A percentile compares a stretch with the other conserved stretches of the same genome.
Conservation (phyloP, 169 alveolate species). For the Pseudocohnilembus persalinus region DNA sequence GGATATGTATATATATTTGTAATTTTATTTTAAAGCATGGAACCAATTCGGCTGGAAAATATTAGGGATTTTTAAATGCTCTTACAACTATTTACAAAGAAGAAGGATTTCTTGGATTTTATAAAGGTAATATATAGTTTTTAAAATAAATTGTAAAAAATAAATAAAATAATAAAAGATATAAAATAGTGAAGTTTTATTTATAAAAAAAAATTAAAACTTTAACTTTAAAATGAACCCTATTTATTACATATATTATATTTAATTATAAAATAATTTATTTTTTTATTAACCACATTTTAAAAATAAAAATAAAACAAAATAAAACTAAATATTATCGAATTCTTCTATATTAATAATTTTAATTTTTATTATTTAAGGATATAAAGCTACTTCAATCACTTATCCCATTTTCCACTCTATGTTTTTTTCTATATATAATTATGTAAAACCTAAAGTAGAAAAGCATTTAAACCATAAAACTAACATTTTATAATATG, state of each 20-base stretch:
- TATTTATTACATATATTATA: too few species aligned
- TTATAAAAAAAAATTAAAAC: not conserved
- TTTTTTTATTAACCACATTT: too few species aligned
- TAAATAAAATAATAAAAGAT: not conserved
- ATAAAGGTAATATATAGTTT: conserved; percentile 38
- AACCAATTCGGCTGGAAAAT: conserved; percentile 13
- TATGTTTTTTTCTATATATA: conserved; percentile 34
- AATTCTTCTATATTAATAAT: too few species aligned
- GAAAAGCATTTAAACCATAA: conserved; percentile 7
- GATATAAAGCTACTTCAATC: conserved; percentile 41
- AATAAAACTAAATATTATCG: too few species aligned
- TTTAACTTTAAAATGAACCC: not conserved
- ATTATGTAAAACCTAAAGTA: conserved; percentile 20
- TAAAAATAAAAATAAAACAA: too few species aligned
- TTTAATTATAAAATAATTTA: too few species aligned
- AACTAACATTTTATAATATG: conserved; percentile 1
- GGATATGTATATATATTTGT: not conserved
- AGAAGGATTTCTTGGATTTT: conserved; percentile 42
- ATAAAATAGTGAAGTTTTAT: not conserved
- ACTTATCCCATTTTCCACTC: conserved; percentile 43
- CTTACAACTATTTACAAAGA: conserved; percentile 23
- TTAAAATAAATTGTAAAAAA: too few species aligned
- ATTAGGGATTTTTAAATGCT: conserved; percentile 34
- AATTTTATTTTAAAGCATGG: conserved; percentile 18
- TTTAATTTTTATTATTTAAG: too few species aligned